Percentiles rank a stretch among this genome's conserved stretches.
These are phyloP conservation scores for Penicillium rolfsii DNA, from an alignment of 2,329 filamentous ascomycete species.

Conservation along the genomic window DNA sequence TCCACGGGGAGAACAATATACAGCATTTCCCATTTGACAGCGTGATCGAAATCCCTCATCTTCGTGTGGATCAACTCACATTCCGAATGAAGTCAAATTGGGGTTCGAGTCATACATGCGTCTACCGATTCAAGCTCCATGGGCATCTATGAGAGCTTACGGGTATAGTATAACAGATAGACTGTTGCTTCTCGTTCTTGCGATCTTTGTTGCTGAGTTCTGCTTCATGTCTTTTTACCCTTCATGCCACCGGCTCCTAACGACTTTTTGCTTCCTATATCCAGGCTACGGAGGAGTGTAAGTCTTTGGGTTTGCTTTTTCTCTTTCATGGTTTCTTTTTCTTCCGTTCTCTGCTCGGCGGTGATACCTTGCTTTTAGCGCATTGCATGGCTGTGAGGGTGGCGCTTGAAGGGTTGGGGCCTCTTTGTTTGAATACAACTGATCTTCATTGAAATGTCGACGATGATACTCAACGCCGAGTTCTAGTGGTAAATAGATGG, in stretches of 20 bases:
- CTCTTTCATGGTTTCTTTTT: neutral
- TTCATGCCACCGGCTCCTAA: neutral
- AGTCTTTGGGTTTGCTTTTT: neutral
- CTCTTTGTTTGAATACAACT: neutral
- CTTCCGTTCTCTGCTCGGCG: constrained; percentile 9
- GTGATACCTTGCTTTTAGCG: constrained; percentile 31
- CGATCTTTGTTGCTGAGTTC: neutral
- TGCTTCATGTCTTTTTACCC: neutral
- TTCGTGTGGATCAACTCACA: constrained; percentile 45
- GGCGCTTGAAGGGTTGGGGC: constrained; percentile 22
- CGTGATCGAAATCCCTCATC: constrained; percentile 39
- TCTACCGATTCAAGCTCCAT: constrained; percentile 52
- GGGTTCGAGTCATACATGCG: constrained; percentile 48
- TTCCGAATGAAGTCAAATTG: constrained; percentile 50
- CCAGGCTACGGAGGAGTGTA: neutral
- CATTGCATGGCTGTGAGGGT: constrained; percentile 17
- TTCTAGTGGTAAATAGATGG: neutral
- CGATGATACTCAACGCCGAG: neutral
- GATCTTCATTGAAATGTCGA: neutral
- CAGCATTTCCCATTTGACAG: constrained; percentile 47
- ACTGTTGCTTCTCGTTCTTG: neutral
- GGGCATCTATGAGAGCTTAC: constrained; percentile 36
- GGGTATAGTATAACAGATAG: neutral
- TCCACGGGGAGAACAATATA: constrained; percentile 37
- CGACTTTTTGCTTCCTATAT: neutral